Percentiles rank a stretch among this genome's conserved stretches.
Conservation (phyloP, 192 early-diverging fungal genomes). For the Backusella westeae region DNA sequence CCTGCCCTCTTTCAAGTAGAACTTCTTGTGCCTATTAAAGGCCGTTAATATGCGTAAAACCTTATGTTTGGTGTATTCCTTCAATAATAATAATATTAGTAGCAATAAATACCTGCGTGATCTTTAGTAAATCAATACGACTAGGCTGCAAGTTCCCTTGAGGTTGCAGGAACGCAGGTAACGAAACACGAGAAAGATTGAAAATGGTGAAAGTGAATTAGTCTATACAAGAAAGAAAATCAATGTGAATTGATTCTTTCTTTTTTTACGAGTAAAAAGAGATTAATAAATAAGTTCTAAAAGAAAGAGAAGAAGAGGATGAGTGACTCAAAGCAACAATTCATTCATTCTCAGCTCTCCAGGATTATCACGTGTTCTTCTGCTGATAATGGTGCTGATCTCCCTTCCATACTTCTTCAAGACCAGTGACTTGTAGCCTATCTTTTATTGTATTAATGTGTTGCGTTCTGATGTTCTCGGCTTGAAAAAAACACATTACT, state of each 20-base stretch:
- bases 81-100: too few relatives aligned
- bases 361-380: not conserved
- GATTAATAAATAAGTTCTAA: not conserved
- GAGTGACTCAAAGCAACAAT: not conserved
- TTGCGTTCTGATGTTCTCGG: too few relatives aligned
- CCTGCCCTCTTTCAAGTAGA: conserved; percentile 41
- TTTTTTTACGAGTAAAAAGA: not conserved
- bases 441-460: too few relatives aligned
- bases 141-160: conserved; percentile 15
- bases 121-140: conserved; percentile 34
- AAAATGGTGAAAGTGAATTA: conserved; percentile 9
- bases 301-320: not conserved
- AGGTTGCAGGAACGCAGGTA: conserved; percentile 11
- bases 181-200: conserved; percentile 12
- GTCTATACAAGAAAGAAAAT: not conserved
- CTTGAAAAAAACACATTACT: too few relatives aligned
- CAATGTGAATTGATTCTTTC: not conserved
- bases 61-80: not conserved
- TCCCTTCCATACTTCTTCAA: not conserved
- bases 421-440: too few relatives aligned
- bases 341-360: not conserved
- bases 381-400: not conserved
- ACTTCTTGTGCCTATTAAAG: conserved; percentile 38
- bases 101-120: conserved; percentile 20
- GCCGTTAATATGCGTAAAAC: not conserved